phyloP scores from a whole-genome alignment of 345 rosid species.

The Melaleuca quinquenervia region DNA sequence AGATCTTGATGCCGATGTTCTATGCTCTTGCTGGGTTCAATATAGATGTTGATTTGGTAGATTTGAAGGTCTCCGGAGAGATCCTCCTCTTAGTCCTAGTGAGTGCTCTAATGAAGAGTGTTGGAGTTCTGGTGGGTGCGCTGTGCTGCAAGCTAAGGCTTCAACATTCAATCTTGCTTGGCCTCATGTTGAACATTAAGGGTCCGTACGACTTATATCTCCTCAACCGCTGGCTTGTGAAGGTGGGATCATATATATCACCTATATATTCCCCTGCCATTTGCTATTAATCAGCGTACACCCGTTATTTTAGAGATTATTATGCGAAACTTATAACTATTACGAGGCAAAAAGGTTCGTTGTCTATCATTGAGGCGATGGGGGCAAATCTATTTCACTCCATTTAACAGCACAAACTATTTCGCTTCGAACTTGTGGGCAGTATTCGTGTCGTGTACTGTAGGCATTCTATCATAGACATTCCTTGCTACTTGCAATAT shows the following conservation, averaged over 20 bases:
- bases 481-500: not conserved
- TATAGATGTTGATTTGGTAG: not conserved
- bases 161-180: constrained; percentile 3
- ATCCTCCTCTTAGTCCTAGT: not conserved
- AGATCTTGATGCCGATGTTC: constrained; percentile 13
- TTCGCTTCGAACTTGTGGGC: not conserved
- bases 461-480: not conserved
- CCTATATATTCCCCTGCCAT: not conserved
- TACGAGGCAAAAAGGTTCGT: not conserved
- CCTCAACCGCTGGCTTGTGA: not conserved
- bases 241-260: not conserved
- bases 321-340: not conserved
- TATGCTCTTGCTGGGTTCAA: not conserved
- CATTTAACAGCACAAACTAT: not conserved
- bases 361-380: not conserved
- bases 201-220: constrained; percentile 1
- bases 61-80: not conserved
- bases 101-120: not conserved
- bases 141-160: not conserved
- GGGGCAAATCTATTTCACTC: not conserved
- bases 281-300: not conserved
- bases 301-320: not conserved
- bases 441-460: not conserved
- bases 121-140: not conserved
- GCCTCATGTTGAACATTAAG: constrained; percentile 7